Conservation (phyloP, 768 basidiomycete genomes). For the Lepiota venenata region DNA sequence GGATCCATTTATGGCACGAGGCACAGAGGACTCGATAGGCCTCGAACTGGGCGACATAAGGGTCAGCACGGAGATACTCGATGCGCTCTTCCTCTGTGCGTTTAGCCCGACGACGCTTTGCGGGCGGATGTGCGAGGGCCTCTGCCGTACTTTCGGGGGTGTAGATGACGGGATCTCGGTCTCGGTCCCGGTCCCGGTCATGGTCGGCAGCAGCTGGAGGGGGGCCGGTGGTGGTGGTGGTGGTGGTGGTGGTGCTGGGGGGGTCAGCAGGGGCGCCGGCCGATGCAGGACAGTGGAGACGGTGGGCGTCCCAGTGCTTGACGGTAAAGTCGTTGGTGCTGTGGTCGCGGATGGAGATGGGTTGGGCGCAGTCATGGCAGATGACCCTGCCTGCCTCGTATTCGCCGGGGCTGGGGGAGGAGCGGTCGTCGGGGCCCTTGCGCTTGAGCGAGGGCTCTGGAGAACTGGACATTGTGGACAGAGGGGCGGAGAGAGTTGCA, state of each 20-base stretch:
- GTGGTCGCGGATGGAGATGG: conserved; percentile 67
- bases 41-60: conserved; percentile 79
- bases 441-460: conserved; percentile 5
- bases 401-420: conserved; percentile 32
- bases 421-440: conserved; percentile 10
- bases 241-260: neutral
- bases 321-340: conserved; percentile 59
- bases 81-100: conserved; percentile 77
- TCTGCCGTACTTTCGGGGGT: conserved; percentile 39
- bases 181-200: conserved; percentile 17
- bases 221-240: neutral
- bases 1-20: conserved; percentile 82
- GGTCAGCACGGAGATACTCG: conserved; percentile 64
- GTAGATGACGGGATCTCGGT: conserved; percentile 38
- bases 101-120: conserved; percentile 70
- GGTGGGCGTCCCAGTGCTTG: conserved; percentile 70
- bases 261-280: neutral
- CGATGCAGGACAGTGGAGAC: conserved; percentile 16
- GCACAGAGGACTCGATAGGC: conserved; percentile 78
- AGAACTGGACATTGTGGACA: conserved; percentile 1
- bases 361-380: conserved; percentile 60
- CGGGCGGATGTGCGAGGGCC: conserved; percentile 42
- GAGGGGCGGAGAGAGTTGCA: neutral
- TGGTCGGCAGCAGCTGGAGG: neutral
- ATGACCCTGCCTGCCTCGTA: conserved; percentile 64